A percentile compares a stretch with the other conserved stretches of the same genome.
phyloP scores from a whole-genome alignment of 2,329 filamentous ascomycete species.

The Aspergillus viridinutans region DNA sequence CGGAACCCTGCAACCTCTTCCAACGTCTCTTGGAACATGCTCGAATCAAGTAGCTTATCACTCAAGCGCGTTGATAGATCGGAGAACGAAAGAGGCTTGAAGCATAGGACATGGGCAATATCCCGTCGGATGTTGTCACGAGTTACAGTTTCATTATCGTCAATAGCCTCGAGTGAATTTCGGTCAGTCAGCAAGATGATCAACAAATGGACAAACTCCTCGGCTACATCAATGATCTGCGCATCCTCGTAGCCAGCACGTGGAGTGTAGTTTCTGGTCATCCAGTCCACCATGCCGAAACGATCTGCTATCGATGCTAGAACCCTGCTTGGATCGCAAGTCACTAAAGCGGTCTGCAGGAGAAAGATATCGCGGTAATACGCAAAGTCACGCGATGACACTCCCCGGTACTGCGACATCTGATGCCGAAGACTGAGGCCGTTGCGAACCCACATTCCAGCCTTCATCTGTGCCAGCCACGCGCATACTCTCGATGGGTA shows the following conservation, averaged over 20 bases:
- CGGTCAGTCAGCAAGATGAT: slow-evolving; percentile 89
- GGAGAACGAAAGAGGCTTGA: slow-evolving; percentile 92
- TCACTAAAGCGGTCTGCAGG: slow-evolving; percentile 81
- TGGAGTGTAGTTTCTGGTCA: slow-evolving; percentile 74
- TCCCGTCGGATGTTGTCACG: slow-evolving; percentile 76
- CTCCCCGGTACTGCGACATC: slow-evolving; percentile 86
- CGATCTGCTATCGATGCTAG: slow-evolving; percentile 87
- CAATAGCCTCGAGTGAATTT: slow-evolving; percentile 57
- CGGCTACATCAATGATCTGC: slow-evolving; percentile 87
- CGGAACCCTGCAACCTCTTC: slow-evolving; percentile 87
- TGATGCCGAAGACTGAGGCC: slow-evolving; percentile 94
- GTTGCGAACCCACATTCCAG: slow-evolving; percentile 97
- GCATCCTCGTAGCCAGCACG: slow-evolving; percentile 74
- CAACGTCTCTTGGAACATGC: slow-evolving; percentile 79
- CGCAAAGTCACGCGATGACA: slow-evolving; percentile 83
- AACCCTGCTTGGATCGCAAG: slow-evolving; percentile 77
- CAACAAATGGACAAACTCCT: slow-evolving; percentile 91
- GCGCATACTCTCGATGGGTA: slow-evolving; percentile 89
- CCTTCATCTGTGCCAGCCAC: slow-evolving; percentile 97
- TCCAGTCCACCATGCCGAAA: slow-evolving; percentile 84
- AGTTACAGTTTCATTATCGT: slow-evolving; percentile 48
- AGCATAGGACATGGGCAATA: slow-evolving; percentile 89
- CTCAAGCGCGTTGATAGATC: slow-evolving; percentile 82
- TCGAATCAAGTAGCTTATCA: slow-evolving; percentile 83
- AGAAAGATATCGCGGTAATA: slow-evolving; percentile 95